phyloP scores from a whole-genome alignment of 1,284 basidiomycete genomes.

The Pholiota adiposa region DNA sequence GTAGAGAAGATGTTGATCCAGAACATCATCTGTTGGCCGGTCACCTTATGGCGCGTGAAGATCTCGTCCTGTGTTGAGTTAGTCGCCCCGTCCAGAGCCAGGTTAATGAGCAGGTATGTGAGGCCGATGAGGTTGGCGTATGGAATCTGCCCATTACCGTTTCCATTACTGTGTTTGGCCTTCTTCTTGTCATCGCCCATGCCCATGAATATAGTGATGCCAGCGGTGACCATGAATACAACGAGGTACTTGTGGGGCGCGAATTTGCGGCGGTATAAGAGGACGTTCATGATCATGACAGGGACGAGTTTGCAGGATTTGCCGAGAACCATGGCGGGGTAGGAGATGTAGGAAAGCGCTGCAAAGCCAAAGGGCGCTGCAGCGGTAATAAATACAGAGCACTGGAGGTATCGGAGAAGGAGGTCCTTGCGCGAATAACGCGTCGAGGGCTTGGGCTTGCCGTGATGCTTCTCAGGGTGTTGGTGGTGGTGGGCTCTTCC shows the following conservation, averaged over 20 bases:
- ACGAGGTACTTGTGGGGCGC: slow-evolving; percentile 94
- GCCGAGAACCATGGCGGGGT: slow-evolving; percentile 97
- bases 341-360: slow-evolving; percentile 93
- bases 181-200: slow-evolving; percentile 68
- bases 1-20: slow-evolving; percentile 92
- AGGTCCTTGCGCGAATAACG: slow-evolving; percentile 56
- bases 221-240: slow-evolving; percentile 88
- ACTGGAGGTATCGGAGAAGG: slow-evolving; percentile 78
- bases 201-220: slow-evolving; percentile 96
- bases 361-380: slow-evolving; percentile 97
- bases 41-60: slow-evolving; percentile 78
- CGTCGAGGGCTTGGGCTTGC: slow-evolving; percentile 34
- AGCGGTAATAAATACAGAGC: slow-evolving; percentile 86
- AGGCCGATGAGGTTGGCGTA: slow-evolving; percentile 69
- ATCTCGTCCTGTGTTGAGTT: slow-evolving; percentile 99
- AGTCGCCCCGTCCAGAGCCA: slow-evolving; percentile 90
- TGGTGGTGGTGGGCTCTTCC: slow-evolving; percentile 30
- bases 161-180: slow-evolving; percentile 36
- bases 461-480: slow-evolving; percentile 30
- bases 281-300: slow-evolving; percentile 94
- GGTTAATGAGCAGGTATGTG: slow-evolving; percentile 80
- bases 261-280: slow-evolving; percentile 89
- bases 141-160: slow-evolving; percentile 35
- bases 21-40: slow-evolving; percentile 99
- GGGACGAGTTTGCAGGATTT: slow-evolving; percentile 99